Conservation (phyloP, 108 stramenopile species). For the Pseudonitzschia multistriata region DNA sequence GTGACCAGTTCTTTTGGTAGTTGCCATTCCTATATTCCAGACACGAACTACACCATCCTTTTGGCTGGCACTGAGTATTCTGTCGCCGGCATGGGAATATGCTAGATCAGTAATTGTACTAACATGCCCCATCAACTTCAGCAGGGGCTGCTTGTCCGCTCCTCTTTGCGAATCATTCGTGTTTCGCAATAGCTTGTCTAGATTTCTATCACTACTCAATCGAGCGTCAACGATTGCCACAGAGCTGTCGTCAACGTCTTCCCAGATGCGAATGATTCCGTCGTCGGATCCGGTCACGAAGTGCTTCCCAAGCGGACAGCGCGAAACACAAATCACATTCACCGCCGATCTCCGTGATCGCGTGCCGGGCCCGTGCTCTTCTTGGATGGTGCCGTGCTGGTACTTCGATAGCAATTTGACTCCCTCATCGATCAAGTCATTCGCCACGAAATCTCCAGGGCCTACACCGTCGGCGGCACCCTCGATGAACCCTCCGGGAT, state of each 20-base stretch:
- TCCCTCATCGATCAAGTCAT: conserved; percentile 71
- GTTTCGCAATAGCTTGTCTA: background rate
- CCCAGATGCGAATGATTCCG: conserved; percentile 84
- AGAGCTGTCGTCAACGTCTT: conserved; percentile 58
- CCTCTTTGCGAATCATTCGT: background rate
- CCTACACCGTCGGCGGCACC: conserved; percentile 11
- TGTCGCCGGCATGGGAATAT: conserved; percentile 73
- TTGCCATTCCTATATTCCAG: conserved; percentile 52
- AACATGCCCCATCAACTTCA: conserved; percentile 70
- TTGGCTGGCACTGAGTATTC: conserved; percentile 81
- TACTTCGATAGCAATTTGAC: conserved; percentile 62
- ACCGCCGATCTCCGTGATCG: conserved; percentile 55
- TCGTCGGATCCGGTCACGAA: conserved; percentile 91
- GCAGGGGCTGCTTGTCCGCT: conserved; percentile 41
- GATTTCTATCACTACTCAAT: background rate
- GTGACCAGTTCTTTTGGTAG: background rate
- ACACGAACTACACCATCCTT: conserved; percentile 81
- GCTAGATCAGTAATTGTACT: conserved; percentile 81
- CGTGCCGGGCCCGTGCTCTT: conserved; percentile 59
- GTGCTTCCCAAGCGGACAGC: conserved; percentile 79
- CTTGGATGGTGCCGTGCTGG: conserved; percentile 61
- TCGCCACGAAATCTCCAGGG: conserved; percentile 70
- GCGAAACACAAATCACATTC: conserved; percentile 85
- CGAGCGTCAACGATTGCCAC: conserved; percentile 48
- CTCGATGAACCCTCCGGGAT: background rate